These are phyloP conservation scores for Pseudoturritis turrita DNA, from an alignment of 345 rosid genomes.

Conservation along the genomic window DNA sequence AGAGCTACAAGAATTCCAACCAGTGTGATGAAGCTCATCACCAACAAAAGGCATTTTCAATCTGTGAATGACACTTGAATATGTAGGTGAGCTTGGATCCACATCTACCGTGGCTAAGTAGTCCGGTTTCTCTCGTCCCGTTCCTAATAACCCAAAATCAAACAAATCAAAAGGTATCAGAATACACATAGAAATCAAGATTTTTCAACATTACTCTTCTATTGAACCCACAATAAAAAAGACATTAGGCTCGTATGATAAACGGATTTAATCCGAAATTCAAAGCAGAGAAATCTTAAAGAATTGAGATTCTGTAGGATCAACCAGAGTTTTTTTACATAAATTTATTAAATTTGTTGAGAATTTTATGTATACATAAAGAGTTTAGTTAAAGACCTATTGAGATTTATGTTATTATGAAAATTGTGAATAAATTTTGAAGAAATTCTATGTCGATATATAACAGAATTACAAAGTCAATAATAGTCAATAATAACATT, in stretches of 20 bases:
- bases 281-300: no score
- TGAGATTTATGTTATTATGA: no score
- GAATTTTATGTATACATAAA: no score
- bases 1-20: conserved; percentile 95
- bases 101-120: conserved; percentile 79
- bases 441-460: no score
- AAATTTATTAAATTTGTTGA: no score
- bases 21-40: conserved; percentile 91
- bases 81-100: conserved; percentile 79
- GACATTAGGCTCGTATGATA: neutral
- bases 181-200: neutral
- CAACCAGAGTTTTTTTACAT: no score
- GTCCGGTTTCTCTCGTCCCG: conserved; percentile 73
- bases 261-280: no score
- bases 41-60: conserved; percentile 62
- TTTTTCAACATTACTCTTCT: neutral
- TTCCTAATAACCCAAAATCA: conserved; percentile 42
- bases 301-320: no score
- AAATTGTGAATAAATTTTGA: no score
- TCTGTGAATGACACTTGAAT: conserved; percentile 73
- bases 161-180: neutral
- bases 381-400: no score
- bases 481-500: no score
- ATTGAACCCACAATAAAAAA: neutral
- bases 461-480: no score